Base-by-base conservation (phyloP, 441 rosid genomes). In the Hypseocharis bilobata region DNA sequence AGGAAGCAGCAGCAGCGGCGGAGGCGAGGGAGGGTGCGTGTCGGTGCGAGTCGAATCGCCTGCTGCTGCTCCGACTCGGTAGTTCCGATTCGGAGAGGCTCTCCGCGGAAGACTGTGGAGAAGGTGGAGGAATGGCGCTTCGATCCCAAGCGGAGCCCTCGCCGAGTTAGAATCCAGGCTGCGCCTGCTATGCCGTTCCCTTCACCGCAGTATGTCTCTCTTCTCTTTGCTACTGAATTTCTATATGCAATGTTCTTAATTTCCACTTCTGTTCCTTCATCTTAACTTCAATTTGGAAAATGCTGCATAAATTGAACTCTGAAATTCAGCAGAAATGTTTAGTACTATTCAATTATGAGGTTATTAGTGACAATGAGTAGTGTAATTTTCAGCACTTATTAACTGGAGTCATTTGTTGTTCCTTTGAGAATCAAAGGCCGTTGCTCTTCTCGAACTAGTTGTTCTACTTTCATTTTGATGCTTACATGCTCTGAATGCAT, bases 171-270 rank as follows among this genome's bases (percentile, higher is more conserved):
- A 69, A 76, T 82, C 65, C 85, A 77, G 68, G 84, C 87, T 57
- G 80, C 86, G 55, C 81, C 91, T 17, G 72, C 88, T 64, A 74
- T 83, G 86, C 96, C 89, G 29, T 93, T 93, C 75, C 79, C 96
- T 71, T 88, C 92, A 63, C 73, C 96, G 29, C 89, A 78, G 98
- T 92, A 79, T 58, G 85, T 67, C 22, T 22, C 68, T 62, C 6
- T 34, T 36, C 29, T 11, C 4, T 42, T 16, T 30, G 29, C 5
- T 7, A 27, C 44, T 51, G 20, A 2, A 11, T 14, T 57, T 25
- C n/a, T n/a, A n/a, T n/a, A n/a, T n/a, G n/a, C n/a, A n/a, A n/a
- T n/a, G n/a, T n/a, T n/a, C n/a, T n/a, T n/a, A n/a, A n/a, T n/a
- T 3, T 26, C 60, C 16, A 23, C 6, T 56, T 56, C 8, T 28